Evolutionary conservation across 139 green algal genomes (phyloP).

Genomic region (Coelastrella sp.): DNA sequence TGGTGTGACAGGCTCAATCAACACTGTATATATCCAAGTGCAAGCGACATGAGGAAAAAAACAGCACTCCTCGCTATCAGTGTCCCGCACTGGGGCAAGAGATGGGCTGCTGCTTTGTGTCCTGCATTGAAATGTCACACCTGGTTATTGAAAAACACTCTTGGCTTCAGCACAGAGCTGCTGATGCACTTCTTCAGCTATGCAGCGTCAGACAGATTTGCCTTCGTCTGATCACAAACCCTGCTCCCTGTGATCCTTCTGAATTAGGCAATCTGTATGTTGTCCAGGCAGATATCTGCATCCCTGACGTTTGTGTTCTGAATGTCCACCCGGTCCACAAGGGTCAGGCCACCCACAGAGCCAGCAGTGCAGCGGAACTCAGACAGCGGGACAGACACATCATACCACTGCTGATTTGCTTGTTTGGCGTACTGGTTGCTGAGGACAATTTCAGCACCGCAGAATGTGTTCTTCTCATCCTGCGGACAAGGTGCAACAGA

Average conservation of each 20-base stretch:
- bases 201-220: too few species aligned
- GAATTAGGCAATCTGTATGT: background rate
- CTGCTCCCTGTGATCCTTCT: background rate
- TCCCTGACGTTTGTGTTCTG: constrained; percentile 36
- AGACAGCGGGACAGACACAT: constrained; percentile 2
- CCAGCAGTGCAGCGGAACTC: constrained; percentile 15
- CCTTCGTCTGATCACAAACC: background rate
- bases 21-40: too few species aligned
- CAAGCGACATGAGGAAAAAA: too few species aligned
- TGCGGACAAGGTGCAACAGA: constrained; percentile 13
- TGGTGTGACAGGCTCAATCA: too few species aligned
- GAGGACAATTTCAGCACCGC: constrained; percentile 23
- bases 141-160: too few species aligned
- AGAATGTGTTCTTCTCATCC: constrained; percentile 7
- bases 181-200: too few species aligned
- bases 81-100: too few species aligned
- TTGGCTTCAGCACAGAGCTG: too few species aligned
- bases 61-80: too few species aligned
- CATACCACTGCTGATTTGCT: constrained; percentile 15
- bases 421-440: background rate
- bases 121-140: too few species aligned
- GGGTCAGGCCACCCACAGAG: constrained; percentile 25
- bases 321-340: constrained; percentile 23
- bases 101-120: too few species aligned
- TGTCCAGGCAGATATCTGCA: constrained; percentile 37